phyloP scores from a whole-genome alignment of 2,329 filamentous ascomycete species.

The Teratosphaeria viscida region DNA sequence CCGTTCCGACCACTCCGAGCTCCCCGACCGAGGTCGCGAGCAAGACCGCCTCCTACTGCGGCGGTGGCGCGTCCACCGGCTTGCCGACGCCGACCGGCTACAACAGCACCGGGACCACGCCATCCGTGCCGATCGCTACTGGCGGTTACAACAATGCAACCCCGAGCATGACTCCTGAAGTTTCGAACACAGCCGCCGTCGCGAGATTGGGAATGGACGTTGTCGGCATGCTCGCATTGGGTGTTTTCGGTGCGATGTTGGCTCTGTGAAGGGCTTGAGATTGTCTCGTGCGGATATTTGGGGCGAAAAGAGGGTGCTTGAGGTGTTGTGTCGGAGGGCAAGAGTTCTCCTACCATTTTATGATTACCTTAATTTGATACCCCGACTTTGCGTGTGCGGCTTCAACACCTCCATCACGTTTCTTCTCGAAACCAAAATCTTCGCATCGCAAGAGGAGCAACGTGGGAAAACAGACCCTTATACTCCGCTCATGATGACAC shows the following conservation, averaged over 20 bases:
- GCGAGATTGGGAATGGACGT: conserved; percentile 16
- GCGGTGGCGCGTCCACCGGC: background rate
- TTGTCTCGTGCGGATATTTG: background rate
- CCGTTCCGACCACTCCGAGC: no score
- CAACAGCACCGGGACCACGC: background rate
- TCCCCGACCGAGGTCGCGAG: background rate
- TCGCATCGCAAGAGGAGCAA: background rate
- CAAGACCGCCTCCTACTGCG: conserved; percentile 2
- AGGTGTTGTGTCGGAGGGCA: background rate
- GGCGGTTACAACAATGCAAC: background rate
- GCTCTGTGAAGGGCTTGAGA: conserved; percentile 5
- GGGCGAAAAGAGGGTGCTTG: background rate
- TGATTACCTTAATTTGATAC: background rate
- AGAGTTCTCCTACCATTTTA: background rate
- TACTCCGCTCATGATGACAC: background rate
- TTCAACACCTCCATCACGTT: background rate
- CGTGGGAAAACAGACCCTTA: background rate
- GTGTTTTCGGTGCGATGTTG: conserved; percentile 18
- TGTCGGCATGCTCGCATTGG: conserved; percentile 14
- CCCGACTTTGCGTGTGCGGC: background rate
- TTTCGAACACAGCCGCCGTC: conserved; percentile 6
- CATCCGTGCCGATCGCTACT: conserved; percentile 5
- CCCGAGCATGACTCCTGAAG: conserved; percentile 1
- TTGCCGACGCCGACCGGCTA: conserved; percentile 2
- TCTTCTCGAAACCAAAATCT: background rate